phyloP scores from a whole-genome alignment of 257 asterid genomes.

The Voacanga thouarsii region DNA sequence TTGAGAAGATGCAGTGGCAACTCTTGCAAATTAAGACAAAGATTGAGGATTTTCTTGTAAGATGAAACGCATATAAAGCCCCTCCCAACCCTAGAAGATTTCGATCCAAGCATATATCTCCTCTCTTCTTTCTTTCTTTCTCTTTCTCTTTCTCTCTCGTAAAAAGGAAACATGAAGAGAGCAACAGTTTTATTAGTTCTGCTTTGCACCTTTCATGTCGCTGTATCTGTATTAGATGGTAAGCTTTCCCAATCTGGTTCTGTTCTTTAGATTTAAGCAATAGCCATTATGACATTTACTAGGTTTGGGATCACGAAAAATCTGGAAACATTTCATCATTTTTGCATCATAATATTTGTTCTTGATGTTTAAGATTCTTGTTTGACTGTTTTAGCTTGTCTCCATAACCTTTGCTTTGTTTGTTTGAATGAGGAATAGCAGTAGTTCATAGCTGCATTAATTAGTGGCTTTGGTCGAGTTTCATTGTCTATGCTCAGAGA shows the following conservation, averaged over 20 bases:
- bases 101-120: conserved; percentile 14
- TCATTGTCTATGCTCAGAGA: background rate
- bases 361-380: too few species aligned
- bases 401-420: background rate
- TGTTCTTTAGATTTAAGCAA: background rate
- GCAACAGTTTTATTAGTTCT: conserved; percentile 19
- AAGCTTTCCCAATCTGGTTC: background rate
- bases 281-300: too few species aligned
- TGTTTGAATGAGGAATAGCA: too few species aligned
- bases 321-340: too few species aligned
- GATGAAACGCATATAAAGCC: conserved; percentile 38
- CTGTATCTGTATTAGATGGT: conserved; percentile 40
- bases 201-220: conserved; percentile 31
- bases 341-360: background rate
- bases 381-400: background rate
- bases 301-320: background rate
- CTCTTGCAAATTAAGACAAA: conserved; percentile 18
- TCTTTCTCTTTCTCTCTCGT: background rate
- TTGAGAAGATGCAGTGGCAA: conserved; percentile 27
- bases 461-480: background rate
- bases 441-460: background rate
- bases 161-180: conserved; percentile 27
- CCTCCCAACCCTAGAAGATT: conserved; percentile 15
- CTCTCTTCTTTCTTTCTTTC: background rate
- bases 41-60: conserved; percentile 18